Conservation (phyloP, 768 basidiomycete genomes). For the Xerocomus potaroensis region DNA sequence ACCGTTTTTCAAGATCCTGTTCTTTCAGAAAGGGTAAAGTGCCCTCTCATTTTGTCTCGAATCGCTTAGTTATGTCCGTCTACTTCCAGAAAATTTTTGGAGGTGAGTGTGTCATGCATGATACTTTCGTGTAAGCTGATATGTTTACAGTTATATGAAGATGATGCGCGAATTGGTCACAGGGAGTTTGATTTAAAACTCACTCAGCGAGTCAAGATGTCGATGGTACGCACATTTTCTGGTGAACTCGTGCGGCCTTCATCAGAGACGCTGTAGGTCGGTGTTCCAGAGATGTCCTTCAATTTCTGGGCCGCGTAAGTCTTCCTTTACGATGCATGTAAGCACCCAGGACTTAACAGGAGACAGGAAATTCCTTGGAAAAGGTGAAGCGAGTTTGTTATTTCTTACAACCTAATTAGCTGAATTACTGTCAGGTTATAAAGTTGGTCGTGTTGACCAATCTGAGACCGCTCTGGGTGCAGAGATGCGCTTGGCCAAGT, state of each 20-base stretch:
- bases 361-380: conserved; percentile 74
- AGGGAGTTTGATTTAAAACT: conserved; percentile 93
- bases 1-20: conserved; percentile 55
- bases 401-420: neutral
- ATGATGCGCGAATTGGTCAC: conserved; percentile 91
- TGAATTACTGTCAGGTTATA: conserved; percentile 55
- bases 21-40: conserved; percentile 94
- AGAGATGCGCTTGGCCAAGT: conserved; percentile 87
- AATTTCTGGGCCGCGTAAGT: conserved; percentile 89
- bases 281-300: conserved; percentile 92
- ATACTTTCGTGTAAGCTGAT: neutral
- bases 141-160: conserved; percentile 70
- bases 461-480: conserved; percentile 95
- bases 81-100: conserved; percentile 68
- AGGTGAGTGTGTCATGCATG: conserved; percentile 39
- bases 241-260: neutral
- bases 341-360: conserved; percentile 2
- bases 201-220: conserved; percentile 94
- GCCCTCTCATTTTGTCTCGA: conserved; percentile 3
- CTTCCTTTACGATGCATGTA: neutral
- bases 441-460: conserved; percentile 96
- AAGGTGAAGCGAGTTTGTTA: conserved; percentile 26
- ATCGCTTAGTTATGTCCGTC: conserved; percentile 12
- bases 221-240: conserved; percentile 63
- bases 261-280: conserved; percentile 51